These are phyloP conservation scores for Puccinia polysora DNA, from an alignment of 1,284 basidiomycete species.

Conservation along the genomic window DNA sequence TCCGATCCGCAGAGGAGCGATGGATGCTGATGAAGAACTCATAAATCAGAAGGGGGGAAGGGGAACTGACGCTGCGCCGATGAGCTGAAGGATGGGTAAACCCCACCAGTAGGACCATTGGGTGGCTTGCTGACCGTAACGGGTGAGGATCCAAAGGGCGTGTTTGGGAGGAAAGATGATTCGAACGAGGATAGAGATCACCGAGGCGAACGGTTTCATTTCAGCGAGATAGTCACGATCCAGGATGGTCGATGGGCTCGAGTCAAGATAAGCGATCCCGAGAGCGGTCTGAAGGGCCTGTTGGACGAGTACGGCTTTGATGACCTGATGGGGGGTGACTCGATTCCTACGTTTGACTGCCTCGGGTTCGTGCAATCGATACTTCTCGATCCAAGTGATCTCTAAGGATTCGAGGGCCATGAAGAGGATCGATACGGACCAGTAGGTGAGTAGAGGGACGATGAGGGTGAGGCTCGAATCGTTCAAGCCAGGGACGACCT, in stretches of 20 bases:
- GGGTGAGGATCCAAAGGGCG: conserved; percentile 54
- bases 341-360: conserved; percentile 75
- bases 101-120: conserved; percentile 90
- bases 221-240: conserved; percentile 59
- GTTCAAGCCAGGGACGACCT: conserved; percentile 62
- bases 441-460: conserved; percentile 79
- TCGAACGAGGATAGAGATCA: neutral
- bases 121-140: conserved; percentile 60
- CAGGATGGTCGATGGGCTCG: conserved; percentile 54
- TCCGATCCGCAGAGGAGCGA: neutral
- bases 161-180: conserved; percentile 37
- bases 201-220: conserved; percentile 37
- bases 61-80: conserved; percentile 73
- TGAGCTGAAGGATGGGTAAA: conserved; percentile 70
- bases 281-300: conserved; percentile 77
- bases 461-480: conserved; percentile 72
- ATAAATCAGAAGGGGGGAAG: neutral
- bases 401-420: conserved; percentile 66
- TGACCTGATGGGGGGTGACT: conserved; percentile 66
- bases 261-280: conserved; percentile 67
- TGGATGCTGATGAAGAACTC: neutral
- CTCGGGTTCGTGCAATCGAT: conserved; percentile 79
- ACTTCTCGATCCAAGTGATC: conserved; percentile 73
- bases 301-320: conserved; percentile 74
- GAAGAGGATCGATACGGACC: conserved; percentile 75